Base-by-base conservation (phyloP, 1,284 basidiomycete species). In the Cryptococcus sp. region DNA sequence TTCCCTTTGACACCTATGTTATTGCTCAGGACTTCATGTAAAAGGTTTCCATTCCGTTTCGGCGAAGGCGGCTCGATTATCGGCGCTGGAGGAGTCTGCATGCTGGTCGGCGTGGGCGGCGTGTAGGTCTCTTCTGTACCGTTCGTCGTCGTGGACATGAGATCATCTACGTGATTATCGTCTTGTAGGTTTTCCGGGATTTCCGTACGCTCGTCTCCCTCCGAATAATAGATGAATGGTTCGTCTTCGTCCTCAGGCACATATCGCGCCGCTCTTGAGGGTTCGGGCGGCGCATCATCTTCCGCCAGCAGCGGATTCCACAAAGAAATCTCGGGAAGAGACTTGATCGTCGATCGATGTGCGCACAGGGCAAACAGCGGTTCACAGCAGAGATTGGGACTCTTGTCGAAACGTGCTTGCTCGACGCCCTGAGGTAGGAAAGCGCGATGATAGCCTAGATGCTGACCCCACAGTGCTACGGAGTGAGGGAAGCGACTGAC, bases 361-460 rank as follows among this genome's bases (percentile, higher is more conserved):
- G 40, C 48, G 35, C 52, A 51, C n/a, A 53, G 50, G 13, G 61
- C 66, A 35, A 68, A 38, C 3, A 70, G 54, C 20, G 52, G 54
- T 45, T 59, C 62, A 7, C 51, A 56, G 11, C 63, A 59, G 19
- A 64, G 40, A 19, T 61, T 41, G 6, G 38, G 49, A 13, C 52
- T 39, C 7, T 17, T 13, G 4, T 31, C 45, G 27, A 56, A 46
- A 17, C 25, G 20, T 1, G 45, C 55, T 3, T 41, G 16, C 38
- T 66, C 64, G 13, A 40, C 5, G 2, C 47, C 39, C 20, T 45
- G 49, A 10, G 59, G 64, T 8, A 51, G 27, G 53, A 63, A 69
- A 7, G 54, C 59, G 7, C 59, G 62, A 51, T 69, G 66, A 16
- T 62, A 41, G 3, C 56, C 62, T 8, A 48, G 25, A 16, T 55